Conservation (phyloP, 352 stramenopile genomes). For the Phytopythium delawarense region DNA sequence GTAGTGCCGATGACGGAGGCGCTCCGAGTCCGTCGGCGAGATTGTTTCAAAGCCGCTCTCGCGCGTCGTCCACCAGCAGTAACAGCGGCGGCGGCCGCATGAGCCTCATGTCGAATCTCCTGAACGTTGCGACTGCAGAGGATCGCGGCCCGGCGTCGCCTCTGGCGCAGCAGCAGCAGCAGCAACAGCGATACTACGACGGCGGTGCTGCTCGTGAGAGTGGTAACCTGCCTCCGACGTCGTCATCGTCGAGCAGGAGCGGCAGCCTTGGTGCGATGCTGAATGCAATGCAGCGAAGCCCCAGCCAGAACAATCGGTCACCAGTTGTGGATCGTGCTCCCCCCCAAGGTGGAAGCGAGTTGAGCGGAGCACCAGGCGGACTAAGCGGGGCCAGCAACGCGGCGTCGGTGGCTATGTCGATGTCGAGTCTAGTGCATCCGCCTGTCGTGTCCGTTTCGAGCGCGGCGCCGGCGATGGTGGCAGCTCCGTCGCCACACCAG, state of each 20-base stretch:
- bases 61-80: constrained; percentile 9
- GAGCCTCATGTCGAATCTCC: constrained; percentile 73
- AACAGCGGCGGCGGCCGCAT: constrained; percentile 41
- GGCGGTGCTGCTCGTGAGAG: constrained; percentile 16
- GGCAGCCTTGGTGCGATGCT: constrained; percentile 18
- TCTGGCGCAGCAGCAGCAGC: constrained; percentile 33
- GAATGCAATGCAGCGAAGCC: constrained; percentile 17
- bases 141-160: constrained; percentile 33
- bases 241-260: constrained; percentile 9
- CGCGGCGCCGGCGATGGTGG: constrained; percentile 21
- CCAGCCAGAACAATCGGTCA: not conserved
- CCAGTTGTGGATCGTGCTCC: not conserved
- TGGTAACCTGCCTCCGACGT: constrained; percentile 4
- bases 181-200: constrained; percentile 46
- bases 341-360: not conserved
- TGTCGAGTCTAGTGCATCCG: constrained; percentile 6
- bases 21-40: constrained; percentile 53
- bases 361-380: not conserved
- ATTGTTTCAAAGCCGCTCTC: constrained; percentile 39
- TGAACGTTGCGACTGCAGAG: constrained; percentile 71
- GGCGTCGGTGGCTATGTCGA: constrained; percentile 15
- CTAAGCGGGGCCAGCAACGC: not conserved
- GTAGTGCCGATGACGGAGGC: constrained; percentile 4
- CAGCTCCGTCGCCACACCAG: constrained; percentile 15
- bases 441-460: constrained; percentile 20